Base-by-base conservation (phyloP, 192 early-diverging fungal genomes). In the Mortierella alpina region DNA sequence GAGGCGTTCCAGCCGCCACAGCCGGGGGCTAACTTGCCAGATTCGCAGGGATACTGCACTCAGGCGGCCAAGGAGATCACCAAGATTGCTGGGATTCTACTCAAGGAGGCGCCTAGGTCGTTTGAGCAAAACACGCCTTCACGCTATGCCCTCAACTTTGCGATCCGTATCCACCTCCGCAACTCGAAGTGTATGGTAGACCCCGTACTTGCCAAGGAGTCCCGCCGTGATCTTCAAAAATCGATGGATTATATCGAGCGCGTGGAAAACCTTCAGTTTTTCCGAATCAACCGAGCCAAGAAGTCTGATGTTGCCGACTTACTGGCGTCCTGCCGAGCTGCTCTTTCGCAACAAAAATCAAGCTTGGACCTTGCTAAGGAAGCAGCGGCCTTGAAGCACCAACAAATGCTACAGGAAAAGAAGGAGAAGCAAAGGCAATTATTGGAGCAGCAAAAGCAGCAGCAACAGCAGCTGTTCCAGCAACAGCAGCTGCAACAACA, bases 41-140 rank as follows among this genome's bases (percentile, higher is more conserved):
- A 80, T 22, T 80, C 77, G 22, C 77, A 80, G 55, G 70, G 77
- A 10, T 80, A 80, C 14, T 80, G 77, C 23, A 80, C 77, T 0
- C 77, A 80, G 52, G 77, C 77, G 5, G 77, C 77, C 31, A 80
- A 80, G 55, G 77, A 80, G 70, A 64, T 80, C 40, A 80, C 77
- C 7, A 80, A 72, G 48, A 80, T 80, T 52, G 63, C 62, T 6
- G 77, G 77, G 2, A 72, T 80, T 22, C 17, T 80, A 2, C 46
- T 80, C 45, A 63, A 68, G n/a, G 77, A 80, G 20, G 63, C 70
- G 7, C 77, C 77, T 9, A 45, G 58, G 47, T 64, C 77, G 0
- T 80, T 80, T 57, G 77, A 80, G 18, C 77, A 72, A 11, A 80
- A 80, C 61, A 80, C 77, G 0, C 77, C 77, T 0, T 51, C 77